A percentile compares a stretch with the other conserved stretches of the same genome.
These are phyloP conservation scores for Vitis rotundifolia DNA, from an alignment of 164 flowering plant genomes.

Conservation along the genomic window DNA sequence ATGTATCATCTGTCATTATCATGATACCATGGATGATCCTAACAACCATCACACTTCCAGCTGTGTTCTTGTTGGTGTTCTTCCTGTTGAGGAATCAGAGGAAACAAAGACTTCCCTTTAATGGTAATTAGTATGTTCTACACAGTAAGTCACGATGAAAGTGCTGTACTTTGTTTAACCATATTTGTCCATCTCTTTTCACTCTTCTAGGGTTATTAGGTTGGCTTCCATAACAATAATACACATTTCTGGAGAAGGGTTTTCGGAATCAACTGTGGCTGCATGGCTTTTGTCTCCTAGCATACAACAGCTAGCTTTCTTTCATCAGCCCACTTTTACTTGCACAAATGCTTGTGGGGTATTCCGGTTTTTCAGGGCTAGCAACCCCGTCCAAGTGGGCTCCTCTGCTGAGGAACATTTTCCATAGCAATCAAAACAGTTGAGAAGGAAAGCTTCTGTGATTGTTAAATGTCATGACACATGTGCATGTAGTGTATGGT, in stretches of 20 bases:
- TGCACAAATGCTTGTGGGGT: slow-evolving; percentile 15
- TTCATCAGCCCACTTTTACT: slow-evolving; percentile 4
- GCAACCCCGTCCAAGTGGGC: slow-evolving; percentile 1
- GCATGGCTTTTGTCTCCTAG: slow-evolving; percentile 5
- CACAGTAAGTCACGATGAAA: background rate
- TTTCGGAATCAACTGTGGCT: background rate
- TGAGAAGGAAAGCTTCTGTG: slow-evolving; percentile 5
- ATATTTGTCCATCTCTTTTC: background rate
- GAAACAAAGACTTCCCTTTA: background rate
- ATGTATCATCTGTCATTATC: background rate
- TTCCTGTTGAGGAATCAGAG: slow-evolving; percentile 2
- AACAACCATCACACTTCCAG: too few species aligned
- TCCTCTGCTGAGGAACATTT: background rate
- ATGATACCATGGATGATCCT: too few species aligned
- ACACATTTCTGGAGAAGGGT: slow-evolving; percentile 4
- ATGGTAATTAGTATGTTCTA: background rate
- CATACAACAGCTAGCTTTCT: slow-evolving; percentile 5
- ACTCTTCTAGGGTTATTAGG: background rate
- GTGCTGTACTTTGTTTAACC: background rate
- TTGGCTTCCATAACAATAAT: background rate
- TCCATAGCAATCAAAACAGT: background rate
- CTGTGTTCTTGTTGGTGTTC: background rate
- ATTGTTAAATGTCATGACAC: slow-evolving; percentile 4
- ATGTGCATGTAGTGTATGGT: background rate
- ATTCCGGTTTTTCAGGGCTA: background rate